Evolutionary conservation across 106 monocot species (phyloP).

Genomic region (Dendrobium huoshanense): DNA sequence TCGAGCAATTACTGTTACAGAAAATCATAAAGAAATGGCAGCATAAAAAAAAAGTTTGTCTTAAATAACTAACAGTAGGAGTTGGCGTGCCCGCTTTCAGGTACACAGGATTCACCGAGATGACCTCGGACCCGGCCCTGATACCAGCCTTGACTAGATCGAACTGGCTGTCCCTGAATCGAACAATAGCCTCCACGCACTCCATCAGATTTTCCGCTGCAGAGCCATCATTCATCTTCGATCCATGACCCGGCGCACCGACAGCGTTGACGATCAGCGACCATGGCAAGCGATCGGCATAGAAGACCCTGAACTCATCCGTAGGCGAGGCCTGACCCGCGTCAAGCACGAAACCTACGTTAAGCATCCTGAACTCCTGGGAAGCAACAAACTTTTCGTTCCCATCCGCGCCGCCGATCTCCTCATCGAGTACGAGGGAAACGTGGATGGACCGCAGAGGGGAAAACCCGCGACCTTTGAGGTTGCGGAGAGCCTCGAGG

Average conservation of each 20-base stretch:
- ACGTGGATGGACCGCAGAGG: conserved; percentile 71
- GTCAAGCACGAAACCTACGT: conserved; percentile 80
- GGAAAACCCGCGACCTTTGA: conserved; percentile 34
- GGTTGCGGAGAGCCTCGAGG: conserved; percentile 67
- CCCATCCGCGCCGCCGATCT: conserved; percentile 77
- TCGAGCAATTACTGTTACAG: neutral
- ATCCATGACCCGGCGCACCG: conserved; percentile 72
- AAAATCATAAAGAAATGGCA: neutral
- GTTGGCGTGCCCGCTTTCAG: conserved; percentile 68
- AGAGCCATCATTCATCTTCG: conserved; percentile 59
- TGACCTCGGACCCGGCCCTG: conserved; percentile 54
- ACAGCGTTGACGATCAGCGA: conserved; percentile 52
- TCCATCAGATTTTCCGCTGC: conserved; percentile 88
- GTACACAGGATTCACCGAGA: conserved; percentile 71
- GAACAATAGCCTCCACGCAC: conserved; percentile 41
- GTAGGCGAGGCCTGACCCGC: conserved; percentile 89
- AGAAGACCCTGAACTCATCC: conserved; percentile 86
- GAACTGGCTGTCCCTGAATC: conserved; percentile 76
- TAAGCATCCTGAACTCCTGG: conserved; percentile 52
- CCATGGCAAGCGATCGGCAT: conserved; percentile 75
- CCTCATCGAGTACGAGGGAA: conserved; percentile 89
- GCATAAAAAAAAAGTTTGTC: neutral
- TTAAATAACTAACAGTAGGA: conserved; percentile 40
- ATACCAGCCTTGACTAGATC: conserved; percentile 66
- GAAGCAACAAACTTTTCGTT: conserved; percentile 40